Conservation (phyloP, 2,329 filamentous ascomycete genomes). For the Clonostachys rhizophaga region DNA sequence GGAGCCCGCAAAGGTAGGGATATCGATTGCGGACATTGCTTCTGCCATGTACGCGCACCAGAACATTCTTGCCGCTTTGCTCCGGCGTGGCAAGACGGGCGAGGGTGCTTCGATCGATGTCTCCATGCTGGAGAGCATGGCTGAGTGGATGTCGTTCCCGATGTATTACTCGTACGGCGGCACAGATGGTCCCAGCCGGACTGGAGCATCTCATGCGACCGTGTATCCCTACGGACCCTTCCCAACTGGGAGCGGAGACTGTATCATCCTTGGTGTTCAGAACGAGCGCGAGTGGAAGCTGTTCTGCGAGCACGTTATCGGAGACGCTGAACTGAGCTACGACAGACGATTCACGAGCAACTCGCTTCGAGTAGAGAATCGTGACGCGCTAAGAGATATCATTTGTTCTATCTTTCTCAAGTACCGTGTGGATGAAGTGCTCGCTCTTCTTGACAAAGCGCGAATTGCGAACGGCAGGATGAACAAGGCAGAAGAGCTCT, state of each 20-base stretch:
- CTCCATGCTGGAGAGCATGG: conserved; percentile 54
- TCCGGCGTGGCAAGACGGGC: conserved; percentile 42
- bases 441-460: conserved; percentile 35
- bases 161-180: conserved; percentile 47
- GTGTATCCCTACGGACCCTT: conserved; percentile 56
- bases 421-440: conserved; percentile 29
- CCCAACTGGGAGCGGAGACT: conserved; percentile 35
- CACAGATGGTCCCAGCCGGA: conserved; percentile 32
- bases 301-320: conserved; percentile 40
- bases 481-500: conserved; percentile 48
- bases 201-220: conserved; percentile 46
- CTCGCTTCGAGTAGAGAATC: conserved; percentile 36
- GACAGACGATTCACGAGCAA: conserved; percentile 44
- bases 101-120: conserved; percentile 45
- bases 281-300: conserved; percentile 51
- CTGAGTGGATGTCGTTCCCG: conserved; percentile 55
- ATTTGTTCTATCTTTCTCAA: conserved; percentile 35
- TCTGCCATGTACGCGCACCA: conserved; percentile 47
- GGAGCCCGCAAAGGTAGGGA: conserved; percentile 43
- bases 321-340: conserved; percentile 28
- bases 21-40: conserved; percentile 49
- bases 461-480: conserved; percentile 50
- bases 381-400: conserved; percentile 35
- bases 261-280: conserved; percentile 52
- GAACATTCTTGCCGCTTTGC: conserved; percentile 42